These are phyloP conservation scores for Gloeopeniophorella convolvens DNA, from an alignment of 768 basidiomycete species.

Conservation along the genomic window DNA sequence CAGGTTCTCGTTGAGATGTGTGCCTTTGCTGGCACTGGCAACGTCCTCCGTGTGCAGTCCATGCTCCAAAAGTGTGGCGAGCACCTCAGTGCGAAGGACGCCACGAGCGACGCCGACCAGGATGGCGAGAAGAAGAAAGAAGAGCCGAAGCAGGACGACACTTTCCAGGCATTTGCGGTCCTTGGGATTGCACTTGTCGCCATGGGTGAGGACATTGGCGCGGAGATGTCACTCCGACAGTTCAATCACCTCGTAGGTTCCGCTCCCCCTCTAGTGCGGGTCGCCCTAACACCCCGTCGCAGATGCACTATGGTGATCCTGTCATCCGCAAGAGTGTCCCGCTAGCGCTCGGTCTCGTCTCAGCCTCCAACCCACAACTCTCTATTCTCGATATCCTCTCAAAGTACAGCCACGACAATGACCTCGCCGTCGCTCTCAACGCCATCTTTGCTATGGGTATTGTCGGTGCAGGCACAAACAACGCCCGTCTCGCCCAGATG, in stretches of 20 bases:
- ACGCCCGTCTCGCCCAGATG: conserved; percentile 96
- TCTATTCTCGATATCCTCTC: conserved; percentile 94
- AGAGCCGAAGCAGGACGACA: conserved; percentile 53
- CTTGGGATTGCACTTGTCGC: conserved; percentile 90
- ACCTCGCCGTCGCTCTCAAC: conserved; percentile 92
- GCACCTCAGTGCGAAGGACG: conserved; percentile 55
- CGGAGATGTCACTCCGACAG: conserved; percentile 95
- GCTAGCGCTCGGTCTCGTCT: conserved; percentile 90
- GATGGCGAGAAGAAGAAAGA: conserved; percentile 52
- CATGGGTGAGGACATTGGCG: conserved; percentile 97
- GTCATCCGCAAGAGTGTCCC: conserved; percentile 88
- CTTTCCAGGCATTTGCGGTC: conserved; percentile 88
- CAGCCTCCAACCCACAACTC: conserved; percentile 92
- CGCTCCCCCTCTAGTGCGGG: conserved; percentile 19
- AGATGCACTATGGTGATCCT: conserved; percentile 99
- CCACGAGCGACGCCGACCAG: conserved; percentile 37
- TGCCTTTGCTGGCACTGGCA: conserved; percentile 91
- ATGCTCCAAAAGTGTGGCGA: conserved; percentile 94
- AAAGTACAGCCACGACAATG: conserved; percentile 98
- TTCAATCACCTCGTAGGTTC: conserved; percentile 87
- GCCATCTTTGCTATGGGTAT: conserved; percentile 99
- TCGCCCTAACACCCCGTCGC: neutral
- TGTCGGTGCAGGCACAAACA: conserved; percentile 98
- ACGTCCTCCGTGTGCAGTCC: conserved; percentile 86
- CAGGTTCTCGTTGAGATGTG: conserved; percentile 91